Evolutionary conservation across 306 rosid genomes (phyloP).

Genomic region (Lathyrus sativus): DNA sequence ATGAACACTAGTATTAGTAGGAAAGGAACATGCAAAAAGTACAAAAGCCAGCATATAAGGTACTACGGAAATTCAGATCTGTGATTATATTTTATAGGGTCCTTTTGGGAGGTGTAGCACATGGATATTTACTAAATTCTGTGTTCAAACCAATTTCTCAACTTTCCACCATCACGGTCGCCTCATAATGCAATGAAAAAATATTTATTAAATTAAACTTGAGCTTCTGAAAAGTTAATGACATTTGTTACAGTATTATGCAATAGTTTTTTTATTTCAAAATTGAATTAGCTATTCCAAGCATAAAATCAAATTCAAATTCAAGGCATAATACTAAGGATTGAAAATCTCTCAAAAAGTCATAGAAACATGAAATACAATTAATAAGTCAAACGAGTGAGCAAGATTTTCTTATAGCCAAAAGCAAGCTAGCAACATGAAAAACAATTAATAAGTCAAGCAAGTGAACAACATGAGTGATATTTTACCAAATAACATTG

Average conservation of each 20-base stretch:
- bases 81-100: constrained; percentile 24
- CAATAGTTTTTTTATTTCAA: neutral
- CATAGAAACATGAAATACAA: neutral
- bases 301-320: constrained; percentile 13
- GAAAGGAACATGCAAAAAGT: constrained; percentile 39
- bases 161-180: constrained; percentile 33
- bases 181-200: constrained; percentile 28
- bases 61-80: constrained; percentile 52
- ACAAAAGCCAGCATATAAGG: constrained; percentile 40
- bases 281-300: constrained; percentile 4
- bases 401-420: neutral
- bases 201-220: neutral
- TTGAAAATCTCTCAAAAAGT: neutral
- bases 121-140: constrained; percentile 34
- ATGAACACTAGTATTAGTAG: constrained; percentile 29
- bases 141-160: constrained; percentile 37
- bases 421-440: constrained; percentile 5
- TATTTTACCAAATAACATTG: constrained; percentile 24
- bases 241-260: neutral
- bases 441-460: neutral
- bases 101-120: constrained; percentile 40
- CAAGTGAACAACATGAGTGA: neutral
- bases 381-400: neutral
- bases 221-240: neutral
- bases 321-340: neutral